phyloP scores from a whole-genome alignment of 1,139 yeast genomes.

The Saccharomyces hybrid region DNA sequence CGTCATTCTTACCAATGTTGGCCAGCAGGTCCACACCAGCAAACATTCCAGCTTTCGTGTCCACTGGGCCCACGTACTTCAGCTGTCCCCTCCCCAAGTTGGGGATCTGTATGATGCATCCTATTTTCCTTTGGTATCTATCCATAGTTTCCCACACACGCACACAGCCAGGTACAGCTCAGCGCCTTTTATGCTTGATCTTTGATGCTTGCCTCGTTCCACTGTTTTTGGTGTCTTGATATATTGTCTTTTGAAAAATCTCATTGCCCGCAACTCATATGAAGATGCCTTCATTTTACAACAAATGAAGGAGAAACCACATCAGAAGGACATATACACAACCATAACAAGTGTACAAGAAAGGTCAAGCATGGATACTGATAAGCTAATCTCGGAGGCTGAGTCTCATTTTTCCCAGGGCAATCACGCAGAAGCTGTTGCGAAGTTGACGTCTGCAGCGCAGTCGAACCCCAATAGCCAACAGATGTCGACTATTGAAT shows the following conservation, averaged over 20 bases:
- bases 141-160: constrained; percentile 10
- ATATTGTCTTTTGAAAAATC: background rate
- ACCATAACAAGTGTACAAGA: background rate
- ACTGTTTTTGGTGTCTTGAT: background rate
- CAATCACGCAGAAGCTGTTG: constrained; percentile 25
- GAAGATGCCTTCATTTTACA: background rate
- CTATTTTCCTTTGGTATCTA: constrained; percentile 24
- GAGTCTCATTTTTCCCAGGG: constrained; percentile 19
- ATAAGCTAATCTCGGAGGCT: constrained; percentile 20
- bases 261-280: background rate
- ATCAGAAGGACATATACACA: background rate
- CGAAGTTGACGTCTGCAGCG: constrained; percentile 25
- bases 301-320: background rate
- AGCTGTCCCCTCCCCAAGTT: constrained; percentile 48
- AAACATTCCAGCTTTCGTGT: constrained; percentile 67
- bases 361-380: constrained; percentile 1
- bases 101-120: constrained; percentile 30
- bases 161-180: background rate
- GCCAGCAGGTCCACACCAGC: constrained; percentile 83
- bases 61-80: constrained; percentile 65
- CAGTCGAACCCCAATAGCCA: constrained; percentile 20
- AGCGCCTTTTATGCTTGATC: background rate
- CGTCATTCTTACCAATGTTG: constrained; percentile 69
- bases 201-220: background rate
- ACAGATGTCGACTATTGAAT: constrained; percentile 23